Percentiles rank a stretch among this genome's conserved stretches.
Conservation (phyloP, 257 asterid genomes). For the Galeopsis tetrahit region DNA sequence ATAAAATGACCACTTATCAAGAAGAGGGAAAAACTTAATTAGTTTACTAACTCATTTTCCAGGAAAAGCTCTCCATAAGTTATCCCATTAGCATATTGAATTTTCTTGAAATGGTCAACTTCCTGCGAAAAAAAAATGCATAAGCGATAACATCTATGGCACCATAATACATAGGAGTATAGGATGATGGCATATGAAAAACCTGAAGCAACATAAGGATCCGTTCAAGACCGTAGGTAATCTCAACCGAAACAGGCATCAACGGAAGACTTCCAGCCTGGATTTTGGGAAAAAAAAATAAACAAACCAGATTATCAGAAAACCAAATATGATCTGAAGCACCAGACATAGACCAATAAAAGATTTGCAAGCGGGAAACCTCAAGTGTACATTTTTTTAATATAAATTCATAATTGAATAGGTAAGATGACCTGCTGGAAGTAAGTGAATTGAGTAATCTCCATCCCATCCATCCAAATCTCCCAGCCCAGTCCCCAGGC, state of each 20-base stretch:
- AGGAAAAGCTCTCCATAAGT: slow-evolving; percentile 95
- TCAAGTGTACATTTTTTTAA: slow-evolving; percentile 26
- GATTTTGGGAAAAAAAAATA: slow-evolving; percentile 30
- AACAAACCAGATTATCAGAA: slow-evolving; percentile 25
- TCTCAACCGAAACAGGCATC: slow-evolving; percentile 92
- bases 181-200: slow-evolving; percentile 32
- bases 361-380: slow-evolving; percentile 19
- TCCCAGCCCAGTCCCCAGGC: slow-evolving; percentile 99
- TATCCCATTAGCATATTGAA: slow-evolving; percentile 93
- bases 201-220: slow-evolving; percentile 99
- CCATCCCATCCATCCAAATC: slow-evolving; percentile 99
- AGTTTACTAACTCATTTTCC: slow-evolving; percentile 83
- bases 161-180: slow-evolving; percentile 27
- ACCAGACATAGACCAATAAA: slow-evolving; percentile 16
- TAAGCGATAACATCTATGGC: slow-evolving; percentile 31
- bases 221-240: slow-evolving; percentile 97
- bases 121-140: slow-evolving; percentile 62
- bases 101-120: slow-evolving; percentile 97
- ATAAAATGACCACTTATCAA: slow-evolving; percentile 29
- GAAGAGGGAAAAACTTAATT: slow-evolving; percentile 23
- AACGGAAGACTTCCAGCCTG: slow-evolving; percentile 96
- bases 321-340: slow-evolving; percentile 25
- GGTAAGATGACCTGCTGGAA: slow-evolving; percentile 84
- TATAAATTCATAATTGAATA: slow-evolving; percentile 14
- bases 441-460: slow-evolving; percentile 98